phyloP scores from a whole-genome alignment of 805 yeast genomes.

The Zygotorulaspora florentina region DNA sequence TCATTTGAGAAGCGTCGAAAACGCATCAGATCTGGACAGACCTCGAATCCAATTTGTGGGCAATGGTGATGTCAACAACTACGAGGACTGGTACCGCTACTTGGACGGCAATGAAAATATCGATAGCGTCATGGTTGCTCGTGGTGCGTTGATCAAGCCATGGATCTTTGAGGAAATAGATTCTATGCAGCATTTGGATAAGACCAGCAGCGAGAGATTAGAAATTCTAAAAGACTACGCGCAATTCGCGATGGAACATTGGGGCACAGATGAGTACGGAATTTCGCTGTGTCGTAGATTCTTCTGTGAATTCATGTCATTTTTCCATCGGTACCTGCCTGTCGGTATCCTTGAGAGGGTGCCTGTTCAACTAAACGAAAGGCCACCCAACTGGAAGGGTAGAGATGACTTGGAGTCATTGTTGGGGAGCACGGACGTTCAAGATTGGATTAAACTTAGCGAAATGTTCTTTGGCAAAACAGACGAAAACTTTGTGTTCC shows the following conservation, averaged over 20 bases:
- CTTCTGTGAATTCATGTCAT: slow-evolving; percentile 90
- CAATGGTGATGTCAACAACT: slow-evolving; percentile 87
- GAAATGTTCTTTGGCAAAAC: slow-evolving; percentile 94
- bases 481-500: slow-evolving; percentile 66
- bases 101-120: slow-evolving; percentile 54
- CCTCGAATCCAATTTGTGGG: slow-evolving; percentile 81
- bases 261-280: slow-evolving; percentile 98
- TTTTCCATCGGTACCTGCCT: slow-evolving; percentile 92
- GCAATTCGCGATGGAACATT: slow-evolving; percentile 82
- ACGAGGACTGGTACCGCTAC: slow-evolving; percentile 82
- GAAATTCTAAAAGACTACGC: slow-evolving; percentile 68
- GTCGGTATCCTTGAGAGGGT: slow-evolving; percentile 84
- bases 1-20: slow-evolving; percentile 54
- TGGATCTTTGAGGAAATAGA: slow-evolving; percentile 98
- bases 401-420: slow-evolving; percentile 89
- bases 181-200: slow-evolving; percentile 82
- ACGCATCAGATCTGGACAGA: slow-evolving; percentile 57
- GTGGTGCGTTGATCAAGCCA: slow-evolving; percentile 97
- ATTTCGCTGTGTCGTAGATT: slow-evolving; percentile 81
- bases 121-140: slow-evolving; percentile 94
- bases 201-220: slow-evolving; percentile 83
- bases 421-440: slow-evolving; percentile 77
- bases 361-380: slow-evolving; percentile 86
- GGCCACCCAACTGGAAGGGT: slow-evolving; percentile 92
- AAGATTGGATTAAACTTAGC: slow-evolving; percentile 93